A percentile compares a stretch with the other conserved stretches of the same genome.
phyloP scores from a whole-genome alignment of 2,329 filamentous ascomycete species.

The Colletotrichum euphorbiae region DNA sequence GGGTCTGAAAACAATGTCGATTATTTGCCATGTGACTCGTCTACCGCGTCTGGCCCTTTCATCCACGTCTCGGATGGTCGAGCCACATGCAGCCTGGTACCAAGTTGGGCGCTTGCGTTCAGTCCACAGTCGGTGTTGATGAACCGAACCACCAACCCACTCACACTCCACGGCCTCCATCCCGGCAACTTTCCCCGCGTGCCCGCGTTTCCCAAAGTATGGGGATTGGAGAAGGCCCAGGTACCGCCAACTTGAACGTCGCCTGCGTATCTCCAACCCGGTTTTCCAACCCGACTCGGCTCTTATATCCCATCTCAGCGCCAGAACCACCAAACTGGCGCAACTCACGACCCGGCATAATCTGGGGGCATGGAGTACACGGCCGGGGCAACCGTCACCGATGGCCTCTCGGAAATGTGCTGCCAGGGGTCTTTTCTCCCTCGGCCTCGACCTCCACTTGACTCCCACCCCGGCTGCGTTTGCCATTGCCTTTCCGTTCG shows the following conservation, averaged over 20 bases:
- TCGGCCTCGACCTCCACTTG: conserved; percentile 13
- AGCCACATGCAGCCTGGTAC: background rate
- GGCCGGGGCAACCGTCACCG: conserved; percentile 36
- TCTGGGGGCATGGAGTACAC: conserved; percentile 32
- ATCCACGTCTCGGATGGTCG: conserved; percentile 10
- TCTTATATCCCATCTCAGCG: background rate
- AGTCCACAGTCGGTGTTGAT: conserved; percentile 20
- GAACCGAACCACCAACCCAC: conserved; percentile 20
- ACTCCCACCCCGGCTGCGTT: conserved; percentile 12
- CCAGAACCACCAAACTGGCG: conserved; percentile 15
- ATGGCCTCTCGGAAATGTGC: conserved; percentile 7
- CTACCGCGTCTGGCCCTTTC: conserved; percentile 1
- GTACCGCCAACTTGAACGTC: background rate
- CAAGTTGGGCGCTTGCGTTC: background rate
- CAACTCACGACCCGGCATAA: conserved; percentile 22
- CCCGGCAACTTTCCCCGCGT: conserved; percentile 35
- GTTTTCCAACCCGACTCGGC: background rate
- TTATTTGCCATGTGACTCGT: conserved; percentile 13
- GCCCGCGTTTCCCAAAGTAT: conserved; percentile 27
- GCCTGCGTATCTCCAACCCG: background rate
- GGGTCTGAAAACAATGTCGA: background rate
- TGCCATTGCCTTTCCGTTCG: background rate
- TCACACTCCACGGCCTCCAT: conserved; percentile 1
- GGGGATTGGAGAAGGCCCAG: conserved; percentile 35
- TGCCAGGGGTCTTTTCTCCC: conserved; percentile 18